Percentiles rank a stretch among this genome's conserved stretches.
Conservation (phyloP, 2,329 filamentous ascomycete species). For the Talaromyces funiculosus region DNA sequence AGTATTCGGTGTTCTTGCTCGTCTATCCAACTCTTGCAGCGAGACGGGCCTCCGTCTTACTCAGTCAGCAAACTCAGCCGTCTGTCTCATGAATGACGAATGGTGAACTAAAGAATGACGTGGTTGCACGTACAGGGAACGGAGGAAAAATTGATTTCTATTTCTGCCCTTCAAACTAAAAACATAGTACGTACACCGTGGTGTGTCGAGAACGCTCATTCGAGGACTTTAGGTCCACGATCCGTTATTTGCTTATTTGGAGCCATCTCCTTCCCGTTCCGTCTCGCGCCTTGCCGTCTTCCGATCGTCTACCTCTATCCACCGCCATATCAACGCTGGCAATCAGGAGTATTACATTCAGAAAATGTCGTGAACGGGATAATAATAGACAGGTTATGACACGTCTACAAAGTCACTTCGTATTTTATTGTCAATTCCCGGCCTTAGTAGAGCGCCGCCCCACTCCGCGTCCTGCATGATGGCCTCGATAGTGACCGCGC, state of each 20-base stretch:
- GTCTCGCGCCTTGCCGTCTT: conserved; percentile 8
- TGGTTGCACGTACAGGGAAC: neutral
- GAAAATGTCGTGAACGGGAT: no score
- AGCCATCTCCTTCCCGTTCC: conserved; percentile 12
- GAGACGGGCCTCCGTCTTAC: neutral
- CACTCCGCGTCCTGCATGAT: conserved; percentile 13
- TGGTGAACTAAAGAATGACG: conserved; percentile 7
- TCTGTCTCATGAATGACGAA: conserved; percentile 5
- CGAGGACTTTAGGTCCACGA: conserved; percentile 11
- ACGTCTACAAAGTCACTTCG: neutral
- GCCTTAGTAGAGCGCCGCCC: neutral
- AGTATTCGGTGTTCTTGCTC: neutral
- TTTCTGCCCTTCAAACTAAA: neutral
- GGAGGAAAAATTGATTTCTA: neutral
- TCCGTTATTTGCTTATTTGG: conserved; percentile 5
- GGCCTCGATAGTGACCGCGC: conserved; percentile 1
- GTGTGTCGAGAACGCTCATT: conserved; percentile 1
- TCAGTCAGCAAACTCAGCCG: neutral
- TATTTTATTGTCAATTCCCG: neutral
- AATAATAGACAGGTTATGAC: no score
- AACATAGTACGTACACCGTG: neutral
- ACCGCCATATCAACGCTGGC: neutral
- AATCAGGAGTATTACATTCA: neutral
- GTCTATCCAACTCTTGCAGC: neutral
- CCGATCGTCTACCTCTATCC: conserved; percentile 7